phyloP scores from a whole-genome alignment of 2,329 filamentous ascomycete genomes.

The Talaromyces islandicus region DNA sequence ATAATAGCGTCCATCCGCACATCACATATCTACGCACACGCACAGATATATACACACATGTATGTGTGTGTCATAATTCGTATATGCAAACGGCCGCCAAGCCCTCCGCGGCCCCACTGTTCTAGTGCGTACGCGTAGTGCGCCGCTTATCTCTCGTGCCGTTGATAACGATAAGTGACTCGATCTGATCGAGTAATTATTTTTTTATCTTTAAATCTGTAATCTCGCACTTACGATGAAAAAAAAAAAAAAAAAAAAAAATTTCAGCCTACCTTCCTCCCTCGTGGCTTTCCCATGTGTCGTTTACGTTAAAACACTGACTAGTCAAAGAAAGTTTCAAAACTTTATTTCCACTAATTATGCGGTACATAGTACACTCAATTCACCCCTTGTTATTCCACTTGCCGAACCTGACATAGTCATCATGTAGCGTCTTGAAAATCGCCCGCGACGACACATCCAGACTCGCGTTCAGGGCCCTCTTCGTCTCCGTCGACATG shows the following conservation, averaged over 20 bases:
- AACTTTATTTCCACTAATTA: neutral
- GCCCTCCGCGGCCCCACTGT: neutral
- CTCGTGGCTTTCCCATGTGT: neutral
- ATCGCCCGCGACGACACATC: constrained; percentile 48
- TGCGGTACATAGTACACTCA: too few relatives aligned
- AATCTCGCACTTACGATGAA: too few relatives aligned
- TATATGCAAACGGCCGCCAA: neutral
- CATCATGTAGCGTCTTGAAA: constrained; percentile 49
- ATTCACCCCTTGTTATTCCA: constrained; percentile 36
- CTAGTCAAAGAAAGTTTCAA: neutral
- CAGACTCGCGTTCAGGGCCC: constrained; percentile 46
- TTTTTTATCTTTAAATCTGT: neutral
- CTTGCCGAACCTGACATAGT: constrained; percentile 43
- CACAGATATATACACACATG: neutral
- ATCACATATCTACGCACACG: neutral
- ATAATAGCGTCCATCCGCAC: neutral
- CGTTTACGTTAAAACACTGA: too few relatives aligned
- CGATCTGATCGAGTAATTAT: constrained; percentile 14
- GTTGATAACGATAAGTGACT: constrained; percentile 9
- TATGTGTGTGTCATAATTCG: neutral
- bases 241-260: too few relatives aligned
- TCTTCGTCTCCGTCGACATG: constrained; percentile 45
- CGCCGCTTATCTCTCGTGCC: neutral
- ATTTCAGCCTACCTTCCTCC: neutral
- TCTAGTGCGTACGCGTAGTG: neutral